Conservation (phyloP, 2,329 filamentous ascomycete species). For the Clonostachys chloroleuca region DNA sequence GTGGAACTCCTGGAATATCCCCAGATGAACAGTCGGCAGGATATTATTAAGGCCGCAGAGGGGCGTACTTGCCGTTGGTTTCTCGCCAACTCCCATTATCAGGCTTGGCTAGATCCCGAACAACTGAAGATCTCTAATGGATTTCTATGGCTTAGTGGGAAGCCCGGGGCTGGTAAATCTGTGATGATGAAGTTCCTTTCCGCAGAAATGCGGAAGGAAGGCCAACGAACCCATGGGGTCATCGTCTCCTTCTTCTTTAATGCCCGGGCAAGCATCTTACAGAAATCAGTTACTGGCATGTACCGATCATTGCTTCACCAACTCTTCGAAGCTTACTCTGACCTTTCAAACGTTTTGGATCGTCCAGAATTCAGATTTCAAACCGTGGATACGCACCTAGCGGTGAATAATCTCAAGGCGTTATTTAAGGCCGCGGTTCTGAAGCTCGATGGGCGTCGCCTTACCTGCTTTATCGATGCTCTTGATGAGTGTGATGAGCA, state of each 20-base stretch:
- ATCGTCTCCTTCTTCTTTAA: conserved; percentile 45
- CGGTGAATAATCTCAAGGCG: not conserved
- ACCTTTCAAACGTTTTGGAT: conserved; percentile 23
- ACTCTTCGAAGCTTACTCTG: conserved; percentile 20
- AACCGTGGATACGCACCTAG: not conserved
- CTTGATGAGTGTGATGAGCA: conserved; percentile 42
- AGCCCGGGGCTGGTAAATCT: conserved; percentile 3
- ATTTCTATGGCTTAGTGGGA: conserved; percentile 4
- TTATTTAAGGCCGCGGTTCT: conserved; percentile 1
- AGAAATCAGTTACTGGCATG: conserved; percentile 40
- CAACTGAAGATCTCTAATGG: not conserved
- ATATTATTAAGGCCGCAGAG: conserved; percentile 5
- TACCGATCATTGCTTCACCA: conserved; percentile 44
- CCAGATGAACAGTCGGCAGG: conserved; percentile 6
- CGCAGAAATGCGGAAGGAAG: not conserved
- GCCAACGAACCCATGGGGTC: not conserved
- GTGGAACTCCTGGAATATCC: conserved; percentile 6
- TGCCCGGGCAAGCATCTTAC: conserved; percentile 32
- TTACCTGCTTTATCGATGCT: conserved; percentile 23
- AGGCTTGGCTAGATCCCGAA: conserved; percentile 4
- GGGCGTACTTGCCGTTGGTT: conserved; percentile 11
- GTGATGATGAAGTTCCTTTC: conserved; percentile 4
- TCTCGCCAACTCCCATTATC: conserved; percentile 2
- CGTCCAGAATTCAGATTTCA: not conserved
- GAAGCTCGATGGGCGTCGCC: not conserved